These are phyloP conservation scores for Aspergillus aculeatus DNA, from an alignment of 2,329 filamentous ascomycete genomes.

Conservation along the genomic window DNA sequence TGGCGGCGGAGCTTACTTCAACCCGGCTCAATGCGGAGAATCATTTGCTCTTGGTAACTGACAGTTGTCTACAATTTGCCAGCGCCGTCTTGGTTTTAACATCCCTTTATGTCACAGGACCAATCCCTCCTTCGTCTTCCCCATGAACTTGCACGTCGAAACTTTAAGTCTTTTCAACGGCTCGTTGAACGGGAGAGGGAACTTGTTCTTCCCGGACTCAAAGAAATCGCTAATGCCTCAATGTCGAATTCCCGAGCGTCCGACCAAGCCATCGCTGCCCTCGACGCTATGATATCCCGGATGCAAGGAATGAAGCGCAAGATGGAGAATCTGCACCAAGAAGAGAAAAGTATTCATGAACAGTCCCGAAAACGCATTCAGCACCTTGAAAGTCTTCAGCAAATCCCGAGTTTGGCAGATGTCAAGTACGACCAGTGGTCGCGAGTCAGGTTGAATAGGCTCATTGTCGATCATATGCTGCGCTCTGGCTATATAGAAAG, in stretches of 20 bases:
- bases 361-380: conserved; percentile 73
- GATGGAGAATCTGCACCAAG: conserved; percentile 71
- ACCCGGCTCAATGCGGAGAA: conserved; percentile 52
- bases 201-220: conserved; percentile 49
- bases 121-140: conserved; percentile 92
- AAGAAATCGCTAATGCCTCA: conserved; percentile 59
- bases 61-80: conserved; percentile 6
- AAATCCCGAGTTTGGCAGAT: conserved; percentile 78
- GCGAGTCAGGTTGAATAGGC: conserved; percentile 72
- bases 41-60: conserved; percentile 48
- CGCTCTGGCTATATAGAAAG: conserved; percentile 78
- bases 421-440: conserved; percentile 94
- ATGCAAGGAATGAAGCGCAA: conserved; percentile 89
- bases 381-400: conserved; percentile 78
- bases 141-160: conserved; percentile 87
- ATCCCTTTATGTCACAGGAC: conserved; percentile 57
- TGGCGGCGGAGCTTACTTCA: conserved; percentile 46
- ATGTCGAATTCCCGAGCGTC: conserved; percentile 62
- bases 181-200: conserved; percentile 50
- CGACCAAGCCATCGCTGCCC: conserved; percentile 71
- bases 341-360: conserved; percentile 73
- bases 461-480: conserved; percentile 90
- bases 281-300: conserved; percentile 81
- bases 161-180: conserved; percentile 73
- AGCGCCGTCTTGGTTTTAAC: conserved; percentile 5